These are phyloP conservation scores for Euphorbia lathyris DNA, from an alignment of 345 rosid genomes.

Conservation along the genomic window DNA sequence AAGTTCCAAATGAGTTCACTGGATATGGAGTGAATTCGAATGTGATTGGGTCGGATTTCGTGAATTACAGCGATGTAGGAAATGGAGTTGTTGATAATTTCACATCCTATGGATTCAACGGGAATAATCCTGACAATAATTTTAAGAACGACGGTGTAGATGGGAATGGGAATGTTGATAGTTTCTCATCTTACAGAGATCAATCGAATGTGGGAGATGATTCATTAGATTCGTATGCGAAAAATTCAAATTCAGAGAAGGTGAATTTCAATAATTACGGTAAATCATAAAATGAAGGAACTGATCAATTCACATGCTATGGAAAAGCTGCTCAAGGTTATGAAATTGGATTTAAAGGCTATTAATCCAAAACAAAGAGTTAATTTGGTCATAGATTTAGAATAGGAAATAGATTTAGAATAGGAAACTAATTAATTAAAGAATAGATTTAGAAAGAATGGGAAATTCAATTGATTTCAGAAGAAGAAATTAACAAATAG, in stretches of 20 bases:
- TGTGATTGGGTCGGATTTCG: constrained; percentile 62
- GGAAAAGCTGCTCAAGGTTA: constrained; percentile 16
- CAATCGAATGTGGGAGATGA: constrained; percentile 35
- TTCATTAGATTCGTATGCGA: constrained; percentile 32
- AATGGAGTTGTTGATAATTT: constrained; percentile 60
- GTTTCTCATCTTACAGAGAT: constrained; percentile 27
- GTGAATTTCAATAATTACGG: constrained; percentile 28
- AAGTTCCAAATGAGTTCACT: constrained; percentile 47
- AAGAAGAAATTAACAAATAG: no score
- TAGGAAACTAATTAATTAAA: no score
- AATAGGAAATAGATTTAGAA: no score
- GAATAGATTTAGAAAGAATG: no score
- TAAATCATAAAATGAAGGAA: constrained; percentile 31
- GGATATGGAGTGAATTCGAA: constrained; percentile 56
- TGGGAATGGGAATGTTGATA: constrained; percentile 14
- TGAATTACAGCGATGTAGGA: constrained; percentile 54
- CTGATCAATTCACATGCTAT: constrained; percentile 25
- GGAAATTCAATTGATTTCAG: no score
- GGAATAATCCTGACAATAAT: constrained; percentile 58
- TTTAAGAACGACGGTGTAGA: constrained; percentile 50
- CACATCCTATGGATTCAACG: constrained; percentile 59
- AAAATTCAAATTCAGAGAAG: constrained; percentile 21
- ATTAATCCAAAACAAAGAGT: no score
- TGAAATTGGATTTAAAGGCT: constrained; percentile 23
- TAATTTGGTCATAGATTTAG: no score